phyloP scores from a whole-genome alignment of 176 grass and related monocot species.

The Zoysia japonica region DNA sequence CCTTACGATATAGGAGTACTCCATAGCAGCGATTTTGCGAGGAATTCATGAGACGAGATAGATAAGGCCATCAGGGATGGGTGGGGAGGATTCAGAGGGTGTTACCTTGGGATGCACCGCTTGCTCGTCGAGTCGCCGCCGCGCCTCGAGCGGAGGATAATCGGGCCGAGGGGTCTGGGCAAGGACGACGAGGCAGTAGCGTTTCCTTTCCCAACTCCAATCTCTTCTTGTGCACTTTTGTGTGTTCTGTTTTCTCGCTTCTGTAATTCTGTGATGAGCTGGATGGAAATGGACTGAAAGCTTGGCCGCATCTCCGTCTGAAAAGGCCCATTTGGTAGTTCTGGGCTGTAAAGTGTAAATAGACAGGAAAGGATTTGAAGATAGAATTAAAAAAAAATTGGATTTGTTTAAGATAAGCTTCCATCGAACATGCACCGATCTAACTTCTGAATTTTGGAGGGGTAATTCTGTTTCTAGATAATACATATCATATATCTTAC shows the following conservation, averaged over 20 bases:
- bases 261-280: no score
- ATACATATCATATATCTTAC: neutral
- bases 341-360: no score
- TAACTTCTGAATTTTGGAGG: neutral
- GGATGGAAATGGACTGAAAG: neutral
- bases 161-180: neutral
- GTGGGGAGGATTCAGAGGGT: neutral
- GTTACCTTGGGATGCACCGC: neutral
- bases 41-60: neutral
- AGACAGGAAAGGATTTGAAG: no score
- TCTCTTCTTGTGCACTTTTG: no score
- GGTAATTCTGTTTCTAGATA: neutral
- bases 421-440: no score
- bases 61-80: neutral
- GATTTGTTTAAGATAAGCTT: no score
- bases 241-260: no score
- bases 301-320: no score
- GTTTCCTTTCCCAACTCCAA: no score
- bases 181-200: neutral
- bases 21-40: neutral
- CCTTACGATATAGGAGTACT: neutral
- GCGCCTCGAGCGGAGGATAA: neutral
- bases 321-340: no score
- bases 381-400: no score
- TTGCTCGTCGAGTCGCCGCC: conserved; percentile 3